These are phyloP conservation scores for Seminavis robusta DNA, from an alignment of 108 stramenopile genomes.

Conservation along the genomic window DNA sequence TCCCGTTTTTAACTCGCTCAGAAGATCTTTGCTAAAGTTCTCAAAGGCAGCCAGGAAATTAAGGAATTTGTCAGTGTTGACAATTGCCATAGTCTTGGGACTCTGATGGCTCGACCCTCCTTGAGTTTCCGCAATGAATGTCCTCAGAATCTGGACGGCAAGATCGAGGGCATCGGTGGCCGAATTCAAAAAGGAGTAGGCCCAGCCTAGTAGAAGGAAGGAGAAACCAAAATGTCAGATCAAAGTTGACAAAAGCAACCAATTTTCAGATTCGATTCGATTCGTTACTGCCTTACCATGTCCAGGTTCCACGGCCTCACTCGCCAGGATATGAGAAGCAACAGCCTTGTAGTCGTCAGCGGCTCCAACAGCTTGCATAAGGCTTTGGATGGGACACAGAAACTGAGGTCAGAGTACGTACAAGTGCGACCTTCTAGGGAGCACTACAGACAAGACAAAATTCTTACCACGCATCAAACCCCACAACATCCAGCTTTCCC, in stretches of 20 bases:
- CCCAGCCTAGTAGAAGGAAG: constrained; percentile 26
- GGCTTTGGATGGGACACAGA: no score
- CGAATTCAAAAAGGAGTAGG: constrained; percentile 3
- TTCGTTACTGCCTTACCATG: background rate
- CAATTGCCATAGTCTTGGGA: constrained; percentile 28
- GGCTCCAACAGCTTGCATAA: constrained; percentile 13
- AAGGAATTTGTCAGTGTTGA: constrained; percentile 4
- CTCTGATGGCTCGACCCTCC: constrained; percentile 2
- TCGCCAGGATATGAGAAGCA: background rate
- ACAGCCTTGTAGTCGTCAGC: no score
- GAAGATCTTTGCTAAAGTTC: background rate
- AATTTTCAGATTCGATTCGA: constrained; percentile 5
- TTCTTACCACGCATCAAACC: constrained; percentile 38
- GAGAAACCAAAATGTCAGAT: constrained; percentile 17
- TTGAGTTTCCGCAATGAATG: constrained; percentile 12
- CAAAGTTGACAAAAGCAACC: no score
- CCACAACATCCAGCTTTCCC: constrained; percentile 21
- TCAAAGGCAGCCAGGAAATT: constrained; percentile 10
- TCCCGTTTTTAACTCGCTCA: background rate
- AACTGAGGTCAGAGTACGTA: no score
- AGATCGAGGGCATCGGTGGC: constrained; percentile 10
- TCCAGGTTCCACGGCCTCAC: constrained; percentile 5
- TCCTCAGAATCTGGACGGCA: constrained; percentile 15
- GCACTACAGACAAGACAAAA: no score
- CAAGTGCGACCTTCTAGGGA: no score